A percentile compares a stretch with the other conserved stretches of the same genome.
Conservation (phyloP, 2,329 filamentous ascomycete genomes). For the Coniochaeta prunicola region DNA sequence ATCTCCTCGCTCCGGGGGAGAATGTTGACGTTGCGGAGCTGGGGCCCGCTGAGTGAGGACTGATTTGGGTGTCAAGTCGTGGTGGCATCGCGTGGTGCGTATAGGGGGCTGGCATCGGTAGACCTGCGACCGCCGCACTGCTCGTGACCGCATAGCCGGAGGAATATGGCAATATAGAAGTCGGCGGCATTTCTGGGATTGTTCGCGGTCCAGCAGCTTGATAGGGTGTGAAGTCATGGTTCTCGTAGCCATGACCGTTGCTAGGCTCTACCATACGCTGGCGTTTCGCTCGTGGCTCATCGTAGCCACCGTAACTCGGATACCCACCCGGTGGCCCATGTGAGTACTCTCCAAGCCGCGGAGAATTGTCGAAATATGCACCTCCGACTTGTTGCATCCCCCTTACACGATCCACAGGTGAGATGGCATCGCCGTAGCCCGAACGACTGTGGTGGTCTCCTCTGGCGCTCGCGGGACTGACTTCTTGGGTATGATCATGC, state of each 20-base stretch:
- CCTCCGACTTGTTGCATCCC: constrained; percentile 8
- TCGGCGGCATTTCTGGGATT: constrained; percentile 12
- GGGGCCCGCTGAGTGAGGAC: constrained; percentile 6
- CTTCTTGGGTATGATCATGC: constrained; percentile 6
- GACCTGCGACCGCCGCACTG: constrained; percentile 6
- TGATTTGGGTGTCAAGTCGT: constrained; percentile 12
- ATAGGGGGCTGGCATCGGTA: constrained; percentile 10
- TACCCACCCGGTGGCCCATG: constrained; percentile 7
- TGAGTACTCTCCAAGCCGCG: constrained; percentile 13
- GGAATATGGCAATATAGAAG: constrained; percentile 12
- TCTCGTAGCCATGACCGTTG: constrained; percentile 11
- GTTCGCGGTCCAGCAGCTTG: constrained; percentile 12
- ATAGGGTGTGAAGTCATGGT: constrained; percentile 12
- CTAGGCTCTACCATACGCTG: constrained; percentile 9
- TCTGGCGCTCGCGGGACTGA: constrained; percentile 1
- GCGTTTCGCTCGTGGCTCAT: constrained; percentile 14
- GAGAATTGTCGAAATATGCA: constrained; percentile 14
- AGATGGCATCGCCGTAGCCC: background rate
- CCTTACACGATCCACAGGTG: background rate
- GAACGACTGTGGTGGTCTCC: constrained; percentile 12
- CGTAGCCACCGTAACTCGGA: constrained; percentile 10
- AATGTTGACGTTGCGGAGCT: constrained; percentile 12
- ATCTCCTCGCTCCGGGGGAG: constrained; percentile 9
- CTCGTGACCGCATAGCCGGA: constrained; percentile 9
- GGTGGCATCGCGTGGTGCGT: constrained; percentile 9